phyloP scores from a whole-genome alignment of 2,329 filamentous ascomycete species.

The Stagonosporopsis cucurbitacearum region DNA sequence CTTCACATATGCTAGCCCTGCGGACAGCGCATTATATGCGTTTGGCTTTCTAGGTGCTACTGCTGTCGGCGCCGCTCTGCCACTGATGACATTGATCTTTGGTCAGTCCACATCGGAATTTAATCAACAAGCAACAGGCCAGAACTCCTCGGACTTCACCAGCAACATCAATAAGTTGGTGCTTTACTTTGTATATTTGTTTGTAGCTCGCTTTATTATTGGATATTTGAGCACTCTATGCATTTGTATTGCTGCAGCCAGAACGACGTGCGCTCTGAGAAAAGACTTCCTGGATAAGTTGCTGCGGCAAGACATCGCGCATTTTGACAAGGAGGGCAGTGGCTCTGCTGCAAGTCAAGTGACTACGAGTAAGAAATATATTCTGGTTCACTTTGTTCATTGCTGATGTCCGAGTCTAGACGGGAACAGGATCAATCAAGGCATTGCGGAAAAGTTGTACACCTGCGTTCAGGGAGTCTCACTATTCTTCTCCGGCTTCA shows the following conservation, averaged over 20 bases:
- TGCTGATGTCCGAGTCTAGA: conserved; percentile 2
- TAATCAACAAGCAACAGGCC: conserved; percentile 17
- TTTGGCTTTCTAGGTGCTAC: conserved; percentile 56
- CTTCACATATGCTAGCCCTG: conserved; percentile 18
- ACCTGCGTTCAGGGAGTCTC: conserved; percentile 50
- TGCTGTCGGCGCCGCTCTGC: conserved; percentile 72
- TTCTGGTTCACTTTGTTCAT: too few species aligned
- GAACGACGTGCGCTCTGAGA: conserved; percentile 49
- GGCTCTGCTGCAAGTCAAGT: conserved; percentile 27
- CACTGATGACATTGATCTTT: conserved; percentile 69
- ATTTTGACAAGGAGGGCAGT: conserved; percentile 27
- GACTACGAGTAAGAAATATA: conserved; percentile 11
- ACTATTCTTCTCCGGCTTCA: conserved; percentile 79
- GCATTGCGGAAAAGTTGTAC: conserved; percentile 42
- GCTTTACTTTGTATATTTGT: conserved; percentile 38
- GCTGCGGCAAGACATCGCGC: conserved; percentile 40
- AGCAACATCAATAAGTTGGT: conserved; percentile 19
- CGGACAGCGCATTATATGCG: conserved; percentile 8
- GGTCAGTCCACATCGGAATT: conserved; percentile 26
- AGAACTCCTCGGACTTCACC: conserved; percentile 11
- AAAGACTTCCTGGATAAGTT: conserved; percentile 67
- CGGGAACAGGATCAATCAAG: conserved; percentile 24
- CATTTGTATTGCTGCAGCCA: conserved; percentile 72
- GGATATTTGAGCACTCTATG: conserved; percentile 75
- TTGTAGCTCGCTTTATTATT: conserved; percentile 63